Evolutionary conservation across 176 grass and related monocot genomes (phyloP), one percentile per base, ranked within the genome.

Genomic region (Eragrostis curvula): DNA sequence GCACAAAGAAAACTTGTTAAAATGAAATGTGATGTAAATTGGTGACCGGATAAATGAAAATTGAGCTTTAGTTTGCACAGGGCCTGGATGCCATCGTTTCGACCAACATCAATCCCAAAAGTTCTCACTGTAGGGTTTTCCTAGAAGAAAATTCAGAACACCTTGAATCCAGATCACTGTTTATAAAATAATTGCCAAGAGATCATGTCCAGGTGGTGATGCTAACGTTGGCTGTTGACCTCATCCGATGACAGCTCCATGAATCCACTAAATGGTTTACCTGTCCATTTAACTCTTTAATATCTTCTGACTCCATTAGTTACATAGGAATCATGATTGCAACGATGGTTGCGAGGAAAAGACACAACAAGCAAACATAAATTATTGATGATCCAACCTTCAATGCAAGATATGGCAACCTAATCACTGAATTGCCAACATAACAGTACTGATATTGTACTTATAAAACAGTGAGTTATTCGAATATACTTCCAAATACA

Each of bases 271-370:
- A 28, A 36, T 56, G 17, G 58, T 8, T 1, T 2, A n/a, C 28
- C 8, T 21, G 24, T 29, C 48, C 13, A 29, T 5, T 68, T 20
- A n/a, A 30, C 58, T 5, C 5, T n/a, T 49, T 17, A 78, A 49
- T 1, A 76, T 39, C 42, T 45, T 60, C 12, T 70, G 30, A 70
- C 42, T 72, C 68, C 41, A 29, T 47, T 81, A 86, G 56, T 67
- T 42, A 16, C 29, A 30, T 30, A 43, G 8, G 20, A 48, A 25
- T 63, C n/a, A 27, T 9, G 68, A 44, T 69, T 30, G 25, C 40
- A 45, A 36, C 56, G 28, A 46, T 64, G 53, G 25, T 27, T 42
- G 9, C 0, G 3, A 36, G 40, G 47, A 39, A 3, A 74, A 5
- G 46, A 30, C 21, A 68, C 0, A 40, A 41, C 21, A 40, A 69